Evolutionary conservation across 805 yeast genomes (phyloP).

Genomic region (Vanderwaltozyma tropicalis): DNA sequence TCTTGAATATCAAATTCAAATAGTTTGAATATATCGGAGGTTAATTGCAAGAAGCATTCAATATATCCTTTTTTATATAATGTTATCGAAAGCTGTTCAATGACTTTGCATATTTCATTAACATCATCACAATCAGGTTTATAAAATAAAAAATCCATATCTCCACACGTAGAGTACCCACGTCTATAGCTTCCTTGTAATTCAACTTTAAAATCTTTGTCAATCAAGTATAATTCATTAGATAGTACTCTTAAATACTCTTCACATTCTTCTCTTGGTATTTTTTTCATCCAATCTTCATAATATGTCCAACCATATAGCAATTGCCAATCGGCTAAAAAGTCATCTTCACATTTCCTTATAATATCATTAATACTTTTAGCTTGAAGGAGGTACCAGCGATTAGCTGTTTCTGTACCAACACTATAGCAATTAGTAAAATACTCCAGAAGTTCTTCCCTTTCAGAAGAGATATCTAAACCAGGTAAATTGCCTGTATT

Average conservation of each 20-base stretch:
- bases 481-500: conserved; percentile 20
- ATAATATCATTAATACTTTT: conserved; percentile 14
- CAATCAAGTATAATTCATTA: conserved; percentile 10
- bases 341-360: conserved; percentile 10
- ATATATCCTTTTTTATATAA: conserved; percentile 15
- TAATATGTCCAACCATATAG: conserved; percentile 26
- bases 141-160: conserved; percentile 24
- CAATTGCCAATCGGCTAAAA: conserved; percentile 19
- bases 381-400: conserved; percentile 15
- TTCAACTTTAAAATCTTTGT: conserved; percentile 15
- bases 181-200: conserved; percentile 25
- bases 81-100: conserved; percentile 13
- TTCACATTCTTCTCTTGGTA: conserved; percentile 20
- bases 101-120: conserved; percentile 9
- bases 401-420: conserved; percentile 21
- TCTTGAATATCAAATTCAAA: conserved; percentile 8
- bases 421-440: conserved; percentile 23
- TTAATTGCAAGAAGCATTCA: conserved; percentile 19
- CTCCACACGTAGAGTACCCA: conserved; percentile 20
- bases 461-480: conserved; percentile 6
- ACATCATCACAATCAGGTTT: conserved; percentile 19
- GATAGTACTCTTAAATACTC: conserved; percentile 13
- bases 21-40: conserved; percentile 5
- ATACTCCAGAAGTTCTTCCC: conserved; percentile 15
- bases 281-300: conserved; percentile 23